Base-by-base conservation (phyloP, 805 yeast species). In the Teunomyces panamensis region DNA sequence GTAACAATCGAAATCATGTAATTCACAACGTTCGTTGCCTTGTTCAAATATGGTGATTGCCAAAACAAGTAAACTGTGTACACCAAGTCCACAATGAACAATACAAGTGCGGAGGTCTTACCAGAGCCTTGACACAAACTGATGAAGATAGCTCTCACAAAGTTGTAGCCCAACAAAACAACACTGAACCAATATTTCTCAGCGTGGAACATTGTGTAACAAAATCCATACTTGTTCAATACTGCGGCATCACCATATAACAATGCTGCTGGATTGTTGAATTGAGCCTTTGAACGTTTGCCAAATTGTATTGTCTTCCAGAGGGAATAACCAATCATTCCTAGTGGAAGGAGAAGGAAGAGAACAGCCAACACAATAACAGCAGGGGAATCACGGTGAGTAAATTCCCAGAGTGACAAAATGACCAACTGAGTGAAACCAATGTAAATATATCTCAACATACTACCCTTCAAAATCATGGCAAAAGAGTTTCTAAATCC, bases 171-270 rank as follows among this genome's bases (percentile, higher is more conserved):
- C 35, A 89, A 58, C 43, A 85, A 64, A 2, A 87, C 84, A 13
- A 76, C 69, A 49, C 92, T 88, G 78, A 91, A 91, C 88, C 90
- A 91, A 69, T 87, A 90, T 59, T 77, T 82, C 24, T 74, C 73
- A 16, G 96, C 95, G 53, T 80, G 79, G 67, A 85, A 90, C 90
- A 89, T 89, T 11, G 96, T 87, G 69, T 90, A 91, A 59, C 90
- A 80, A 68, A 85, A 91, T 0, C 97, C 97, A 62, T 85, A 90
- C 62, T 85, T 85, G 71, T 84, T 80, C 61, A 90, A 77, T 30
- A 89, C 76, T 27, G 71, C 68, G 41, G 83, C 74, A 59, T 91
- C 87, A 49, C 96, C 96, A 59, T 89, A 91, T 46, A 91, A 71
- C 49, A 89, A 67, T 42, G 92, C 96, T 14, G 96, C 96, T 0